A percentile compares a stretch with the other conserved stretches of the same genome.
Evolutionary conservation across 2,329 filamentous ascomycete species (phyloP).

Genomic region (Furcasterigmium sp.): DNA sequence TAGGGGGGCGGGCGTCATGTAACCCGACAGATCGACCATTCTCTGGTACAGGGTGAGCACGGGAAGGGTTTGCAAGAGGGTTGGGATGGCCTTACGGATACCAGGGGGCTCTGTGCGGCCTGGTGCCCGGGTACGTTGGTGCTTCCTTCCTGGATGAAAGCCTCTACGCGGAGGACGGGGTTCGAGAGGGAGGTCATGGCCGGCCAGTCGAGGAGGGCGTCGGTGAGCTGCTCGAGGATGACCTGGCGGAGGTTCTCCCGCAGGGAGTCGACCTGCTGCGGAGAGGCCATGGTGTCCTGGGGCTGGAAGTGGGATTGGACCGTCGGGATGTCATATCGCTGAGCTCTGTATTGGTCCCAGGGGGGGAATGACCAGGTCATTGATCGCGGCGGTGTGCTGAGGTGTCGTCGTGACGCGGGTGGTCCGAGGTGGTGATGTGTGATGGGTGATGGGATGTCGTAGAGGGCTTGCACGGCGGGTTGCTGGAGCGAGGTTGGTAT

Average conservation of each 20-base stretch:
- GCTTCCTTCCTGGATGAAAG: constrained; percentile 12
- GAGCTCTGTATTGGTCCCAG: not conserved
- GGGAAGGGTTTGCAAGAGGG: not conserved
- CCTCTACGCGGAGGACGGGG: constrained; percentile 11
- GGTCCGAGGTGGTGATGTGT: not conserved
- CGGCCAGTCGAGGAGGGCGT: constrained; percentile 11
- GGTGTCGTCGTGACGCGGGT: no score
- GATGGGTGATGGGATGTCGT: no score
- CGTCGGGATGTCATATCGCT: not conserved
- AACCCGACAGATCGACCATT: constrained; percentile 13
- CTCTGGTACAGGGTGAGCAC: constrained; percentile 3
- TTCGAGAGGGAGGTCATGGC: constrained; percentile 10
- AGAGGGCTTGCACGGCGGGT: no score
- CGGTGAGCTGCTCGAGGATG: constrained; percentile 11
- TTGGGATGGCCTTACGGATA: constrained; percentile 8
- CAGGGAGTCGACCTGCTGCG: constrained; percentile 10
- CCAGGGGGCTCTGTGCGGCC: constrained; percentile 6
- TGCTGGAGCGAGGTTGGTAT: no score
- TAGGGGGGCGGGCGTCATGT: constrained; percentile 9
- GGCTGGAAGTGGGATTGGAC: not conserved
- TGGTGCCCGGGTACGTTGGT: not conserved
- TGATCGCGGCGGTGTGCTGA: not conserved
- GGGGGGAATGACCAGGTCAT: not conserved
- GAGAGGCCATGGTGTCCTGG: constrained; percentile 8
- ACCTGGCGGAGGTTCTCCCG: constrained; percentile 11